Conservation (phyloP, 306 rosid genomes). For the Medicago arabica region DNA sequence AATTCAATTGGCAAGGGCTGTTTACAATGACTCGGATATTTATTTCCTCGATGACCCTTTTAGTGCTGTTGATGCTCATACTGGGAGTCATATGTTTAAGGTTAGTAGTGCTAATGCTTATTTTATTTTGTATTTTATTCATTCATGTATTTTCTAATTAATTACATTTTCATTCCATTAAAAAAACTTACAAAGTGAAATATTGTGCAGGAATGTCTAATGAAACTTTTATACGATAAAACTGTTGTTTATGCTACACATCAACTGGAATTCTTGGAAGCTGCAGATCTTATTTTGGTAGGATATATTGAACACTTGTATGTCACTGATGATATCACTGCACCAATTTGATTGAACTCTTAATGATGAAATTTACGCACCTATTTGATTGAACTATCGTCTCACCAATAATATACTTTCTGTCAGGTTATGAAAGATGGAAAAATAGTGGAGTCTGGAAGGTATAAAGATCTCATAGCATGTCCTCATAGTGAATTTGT, state of each 20-base stretch:
- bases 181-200: slow-evolving; percentile 28
- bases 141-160: slow-evolving; percentile 11
- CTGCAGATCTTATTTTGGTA: slow-evolving; percentile 80
- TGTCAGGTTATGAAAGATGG: slow-evolving; percentile 85
- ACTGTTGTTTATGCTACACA: slow-evolving; percentile 92
- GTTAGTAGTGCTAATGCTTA: slow-evolving; percentile 41
- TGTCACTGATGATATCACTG: slow-evolving; percentile 3
- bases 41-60: slow-evolving; percentile 93
- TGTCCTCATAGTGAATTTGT: slow-evolving; percentile 67
- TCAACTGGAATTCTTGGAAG: slow-evolving; percentile 88
- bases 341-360: slow-evolving; percentile 5
- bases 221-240: slow-evolving; percentile 72
- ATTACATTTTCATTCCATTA: background rate
- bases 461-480: slow-evolving; percentile 67
- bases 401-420: slow-evolving; percentile 1
- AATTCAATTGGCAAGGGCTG: slow-evolving; percentile 90
- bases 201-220: slow-evolving; percentile 81
- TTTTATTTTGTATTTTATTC: background rate
- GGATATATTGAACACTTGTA: slow-evolving; percentile 35
- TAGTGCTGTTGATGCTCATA: slow-evolving; percentile 96
- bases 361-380: background rate
- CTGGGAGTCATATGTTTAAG: slow-evolving; percentile 83
- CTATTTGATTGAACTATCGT: slow-evolving; percentile 4
- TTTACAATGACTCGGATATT: slow-evolving; percentile 82
- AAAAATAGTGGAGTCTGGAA: slow-evolving; percentile 70